phyloP scores from a whole-genome alignment of 2,329 filamentous ascomycete species.

The Ascochyta fabae region DNA sequence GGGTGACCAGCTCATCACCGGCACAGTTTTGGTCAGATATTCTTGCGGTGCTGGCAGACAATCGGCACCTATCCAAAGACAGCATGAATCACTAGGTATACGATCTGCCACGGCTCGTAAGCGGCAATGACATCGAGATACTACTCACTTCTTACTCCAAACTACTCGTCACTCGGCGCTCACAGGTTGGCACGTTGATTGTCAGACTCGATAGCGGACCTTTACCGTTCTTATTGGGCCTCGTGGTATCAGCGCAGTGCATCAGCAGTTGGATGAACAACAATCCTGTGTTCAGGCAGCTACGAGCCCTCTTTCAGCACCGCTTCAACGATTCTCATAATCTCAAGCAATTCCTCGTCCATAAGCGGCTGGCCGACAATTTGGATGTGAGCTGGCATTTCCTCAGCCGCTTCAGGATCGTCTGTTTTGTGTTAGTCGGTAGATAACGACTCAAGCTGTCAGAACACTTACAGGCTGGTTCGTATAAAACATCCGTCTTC shows the following conservation, averaged over 20 bases:
- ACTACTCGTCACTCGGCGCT: neutral
- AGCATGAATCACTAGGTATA: too few relatives aligned
- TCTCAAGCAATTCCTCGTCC: constrained; percentile 55
- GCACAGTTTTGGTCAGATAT: neutral
- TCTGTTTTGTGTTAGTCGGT: constrained; percentile 41
- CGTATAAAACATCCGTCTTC: constrained; percentile 37
- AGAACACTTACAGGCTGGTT: constrained; percentile 45
- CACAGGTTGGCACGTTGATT: neutral
- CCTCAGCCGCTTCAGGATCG: constrained; percentile 50
- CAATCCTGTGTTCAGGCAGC: neutral
- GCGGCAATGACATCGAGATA: neutral
- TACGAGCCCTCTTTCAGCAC: constrained; percentile 27
- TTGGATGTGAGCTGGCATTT: constrained; percentile 56
- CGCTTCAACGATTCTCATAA: constrained; percentile 43
- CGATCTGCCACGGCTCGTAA: too few relatives aligned
- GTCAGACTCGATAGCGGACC: neutral
- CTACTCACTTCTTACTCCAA: neutral
- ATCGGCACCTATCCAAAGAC: too few relatives aligned
- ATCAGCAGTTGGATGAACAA: too few relatives aligned
- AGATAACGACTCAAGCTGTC: neutral
- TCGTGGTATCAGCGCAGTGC: too few relatives aligned
- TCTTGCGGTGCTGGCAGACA: too few relatives aligned
- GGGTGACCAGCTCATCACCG: neutral
- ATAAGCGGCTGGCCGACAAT: constrained; percentile 55
- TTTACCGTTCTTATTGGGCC: neutral